Evolutionary conservation across 768 basidiomycete genomes (phyloP).

Genomic region (Cystobasidium tubakii): DNA sequence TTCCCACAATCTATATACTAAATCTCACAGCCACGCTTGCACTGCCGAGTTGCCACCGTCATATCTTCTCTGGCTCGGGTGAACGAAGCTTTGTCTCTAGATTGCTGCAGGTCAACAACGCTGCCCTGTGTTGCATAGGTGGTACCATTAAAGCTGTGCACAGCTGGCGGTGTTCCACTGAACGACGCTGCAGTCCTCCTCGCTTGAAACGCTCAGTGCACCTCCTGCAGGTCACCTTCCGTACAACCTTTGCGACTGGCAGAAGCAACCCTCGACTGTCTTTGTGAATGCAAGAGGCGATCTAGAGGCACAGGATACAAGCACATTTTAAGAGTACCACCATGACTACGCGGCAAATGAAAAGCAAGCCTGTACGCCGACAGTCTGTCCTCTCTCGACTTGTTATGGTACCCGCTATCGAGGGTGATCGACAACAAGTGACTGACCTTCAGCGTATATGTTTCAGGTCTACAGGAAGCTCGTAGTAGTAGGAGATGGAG

Average conservation of each 20-base stretch:
- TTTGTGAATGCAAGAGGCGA: too few relatives aligned
- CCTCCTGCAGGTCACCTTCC: background rate
- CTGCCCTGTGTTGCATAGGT: too few relatives aligned
- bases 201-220: background rate
- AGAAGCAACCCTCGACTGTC: too few relatives aligned
- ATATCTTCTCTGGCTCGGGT: too few relatives aligned
- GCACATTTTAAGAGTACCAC: background rate
- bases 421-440: background rate
- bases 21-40: background rate
- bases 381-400: background rate
- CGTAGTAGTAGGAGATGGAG: constrained; percentile 94
- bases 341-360: background rate
- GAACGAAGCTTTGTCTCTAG: too few relatives aligned
- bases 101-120: too few relatives aligned
- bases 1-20: too few relatives aligned
- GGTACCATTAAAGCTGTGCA: background rate
- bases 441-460: background rate
- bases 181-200: background rate
- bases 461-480: constrained; percentile 51
- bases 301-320: background rate
- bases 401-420: background rate
- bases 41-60: background rate
- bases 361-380: background rate
- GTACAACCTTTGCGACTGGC: background rate
- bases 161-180: background rate